phyloP scores from a whole-genome alignment of 2,329 filamentous ascomycete species.

The Truncatella angustata region DNA sequence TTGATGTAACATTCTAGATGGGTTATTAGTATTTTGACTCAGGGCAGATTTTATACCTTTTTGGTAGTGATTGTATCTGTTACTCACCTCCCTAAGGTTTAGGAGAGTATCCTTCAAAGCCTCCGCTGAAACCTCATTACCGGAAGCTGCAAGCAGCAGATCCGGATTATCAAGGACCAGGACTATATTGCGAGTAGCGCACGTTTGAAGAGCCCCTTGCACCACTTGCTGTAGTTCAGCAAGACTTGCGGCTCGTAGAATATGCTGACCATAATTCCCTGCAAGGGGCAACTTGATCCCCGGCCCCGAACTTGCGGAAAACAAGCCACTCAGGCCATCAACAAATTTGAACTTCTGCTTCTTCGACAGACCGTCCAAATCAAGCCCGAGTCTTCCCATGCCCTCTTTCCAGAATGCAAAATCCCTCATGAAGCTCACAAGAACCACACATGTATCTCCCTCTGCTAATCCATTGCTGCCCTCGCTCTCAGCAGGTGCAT shows the following conservation, averaged over 20 bases:
- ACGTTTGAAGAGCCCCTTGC: conserved; percentile 35
- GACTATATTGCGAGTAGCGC: conserved; percentile 41
- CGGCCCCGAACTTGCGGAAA: conserved; percentile 22
- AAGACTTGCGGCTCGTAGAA: conserved; percentile 30
- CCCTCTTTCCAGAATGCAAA: conserved; percentile 76
- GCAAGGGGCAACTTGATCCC: conserved; percentile 14
- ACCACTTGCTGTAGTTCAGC: conserved; percentile 38
- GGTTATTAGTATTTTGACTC: neutral
- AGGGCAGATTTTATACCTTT: too few relatives aligned
- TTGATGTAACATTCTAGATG: conserved; percentile 58
- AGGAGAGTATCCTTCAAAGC: conserved; percentile 57
- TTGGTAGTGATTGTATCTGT: too few relatives aligned
- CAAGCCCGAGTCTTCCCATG: conserved; percentile 66
- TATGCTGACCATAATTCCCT: conserved; percentile 11
- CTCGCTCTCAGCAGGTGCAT: conserved; percentile 19
- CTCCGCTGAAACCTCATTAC: conserved; percentile 39
- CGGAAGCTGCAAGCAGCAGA: conserved; percentile 59
- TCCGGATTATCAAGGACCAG: conserved; percentile 67
- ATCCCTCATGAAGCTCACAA: conserved; percentile 82
- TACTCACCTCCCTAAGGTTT: conserved; percentile 60
- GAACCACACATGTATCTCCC: conserved; percentile 49
- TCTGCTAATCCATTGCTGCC: conserved; percentile 28
- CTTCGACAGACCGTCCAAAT: conserved; percentile 59
- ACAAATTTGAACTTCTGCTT: conserved; percentile 68
- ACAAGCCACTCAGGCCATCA: conserved; percentile 68